Conservation (phyloP, 2,329 filamentous ascomycete species). For the Colletotrichum plurivorum region DNA sequence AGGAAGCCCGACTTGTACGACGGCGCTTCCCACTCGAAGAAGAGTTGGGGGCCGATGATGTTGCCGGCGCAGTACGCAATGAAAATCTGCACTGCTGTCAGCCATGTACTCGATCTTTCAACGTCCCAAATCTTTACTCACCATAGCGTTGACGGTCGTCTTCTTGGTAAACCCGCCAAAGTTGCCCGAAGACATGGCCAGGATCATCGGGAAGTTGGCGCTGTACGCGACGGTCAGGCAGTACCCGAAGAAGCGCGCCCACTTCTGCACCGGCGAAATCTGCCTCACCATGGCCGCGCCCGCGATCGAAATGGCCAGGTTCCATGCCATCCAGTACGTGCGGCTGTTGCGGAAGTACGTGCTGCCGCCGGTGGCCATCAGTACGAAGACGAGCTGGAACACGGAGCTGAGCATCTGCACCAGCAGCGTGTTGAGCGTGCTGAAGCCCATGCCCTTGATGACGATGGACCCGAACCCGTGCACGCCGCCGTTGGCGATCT, state of each 20-base stretch:
- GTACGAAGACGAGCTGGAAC: constrained; percentile 50
- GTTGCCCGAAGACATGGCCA: constrained; percentile 79
- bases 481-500: constrained; percentile 74
- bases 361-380: constrained; percentile 70
- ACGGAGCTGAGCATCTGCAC: constrained; percentile 77
- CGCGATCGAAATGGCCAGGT: constrained; percentile 54
- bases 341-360: constrained; percentile 67
- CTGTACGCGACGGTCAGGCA: constrained; percentile 63
- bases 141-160: constrained; percentile 68
- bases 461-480: constrained; percentile 77
- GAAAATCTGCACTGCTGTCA: constrained; percentile 4
- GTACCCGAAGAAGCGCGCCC: constrained; percentile 47
- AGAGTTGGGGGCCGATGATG: constrained; percentile 76
- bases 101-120: not conserved
- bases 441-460: constrained; percentile 71
- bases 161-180: constrained; percentile 78
- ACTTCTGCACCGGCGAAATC: constrained; percentile 57
- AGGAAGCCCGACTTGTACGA: constrained; percentile 70
- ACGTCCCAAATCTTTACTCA: not conserved
- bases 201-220: constrained; percentile 74
- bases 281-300: constrained; percentile 69
- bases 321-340: constrained; percentile 62
- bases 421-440: constrained; percentile 70
- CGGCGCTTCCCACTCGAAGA: constrained; percentile 70
- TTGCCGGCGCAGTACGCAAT: constrained; percentile 61